Evolutionary conservation across 495 filamentous ascomycete species (phyloP), one percentile per base, ranked within the genome.

Genomic region (Aspergillus cristatus): DNA sequence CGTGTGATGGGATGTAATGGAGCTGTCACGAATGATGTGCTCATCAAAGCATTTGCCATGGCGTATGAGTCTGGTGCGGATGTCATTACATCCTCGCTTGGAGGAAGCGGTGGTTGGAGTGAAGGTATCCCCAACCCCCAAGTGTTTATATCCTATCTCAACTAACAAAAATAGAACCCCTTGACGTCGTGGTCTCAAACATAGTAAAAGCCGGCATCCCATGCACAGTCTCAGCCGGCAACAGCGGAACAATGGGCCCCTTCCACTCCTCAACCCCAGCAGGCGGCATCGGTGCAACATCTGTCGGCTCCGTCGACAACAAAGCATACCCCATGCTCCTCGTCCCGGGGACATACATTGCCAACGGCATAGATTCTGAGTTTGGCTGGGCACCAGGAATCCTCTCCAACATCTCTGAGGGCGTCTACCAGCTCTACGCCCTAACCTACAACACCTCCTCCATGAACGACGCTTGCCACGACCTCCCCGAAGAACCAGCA

Each of bases 1-100:
- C 70, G 71, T 28, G 71, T 77, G 14, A 70, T 76, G 38, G 72
- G 72, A 38, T 75, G 70, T 54, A 12, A 13, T 3, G 40, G 13
- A 1, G 59, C 61, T 22, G 48, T 60, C 18, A 68, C 66, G 16
- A 70, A 72, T 41, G 73, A 76, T 49, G 60, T 72, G 13, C 49
- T 78, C 47, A 72, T 75, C 18, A 60, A 60, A 10, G 74, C 74
- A 5, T 77, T 74, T 43, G 65, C 71, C 48, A 60, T 57, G 55
- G 75, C 74, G 3, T 77, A 67, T 41, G 67, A 77, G 46, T 72
- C 58, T 30, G 72, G 72, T 10, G 70, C 67, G 18, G 72, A 78
- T 48, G 66, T 79, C 45, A 79, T 79, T 46, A 73, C 74, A 17
- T 71, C 71, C 8, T 76, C 72, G 5, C 69, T 79, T 32, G 75